Base-by-base conservation (phyloP, 441 rosid genomes). In the Aleurites moluccanus region DNA sequence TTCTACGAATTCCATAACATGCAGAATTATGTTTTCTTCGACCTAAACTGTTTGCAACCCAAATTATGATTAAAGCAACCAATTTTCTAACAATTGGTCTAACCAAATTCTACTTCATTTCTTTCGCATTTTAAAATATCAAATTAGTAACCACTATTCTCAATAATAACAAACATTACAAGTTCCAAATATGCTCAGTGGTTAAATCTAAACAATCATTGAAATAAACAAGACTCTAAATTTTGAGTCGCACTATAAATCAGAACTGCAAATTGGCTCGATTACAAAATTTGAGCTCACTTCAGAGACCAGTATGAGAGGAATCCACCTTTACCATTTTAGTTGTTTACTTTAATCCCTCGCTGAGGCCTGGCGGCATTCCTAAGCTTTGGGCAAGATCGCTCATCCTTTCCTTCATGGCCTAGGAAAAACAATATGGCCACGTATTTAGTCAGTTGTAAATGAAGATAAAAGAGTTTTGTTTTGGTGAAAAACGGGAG, bases 321-420 rank as follows among this genome's bases (percentile, higher is more conserved):
- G 30, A 56, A 56, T 76, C 49, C 49, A 28, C 56, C 76, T 82
- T 79, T 81, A 16, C 21, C 56, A 6, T 6, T 5, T 38, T 6
- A 38, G 40, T 18, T 52, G 21, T 20, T 52, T n/a, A 88, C 86
- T 93, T 88, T 21, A 86, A 75, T 67, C 97, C 91, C 53, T 90
- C 92, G 10, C 82, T 75, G 27, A 86, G 88, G 10, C 97, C 96
- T 1, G 87, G 97, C 15, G 99, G 98, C 98, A 94, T 91, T 73
- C 99, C 98, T 77, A 94, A 79, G 85, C 99, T 94, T 80, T 89
- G 96, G 10, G 94, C 98, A 82, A 94, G 99, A 82, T 94, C 91
- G 2, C 84, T 85, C 97, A 94, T 94, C 79, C 94, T 91, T 80
- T 92, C 94, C 87, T 94, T 92, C 94, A 94, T 91, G 59, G 98